phyloP scores from a whole-genome alignment of 805 yeast species.

The Ogataea corticis region DNA sequence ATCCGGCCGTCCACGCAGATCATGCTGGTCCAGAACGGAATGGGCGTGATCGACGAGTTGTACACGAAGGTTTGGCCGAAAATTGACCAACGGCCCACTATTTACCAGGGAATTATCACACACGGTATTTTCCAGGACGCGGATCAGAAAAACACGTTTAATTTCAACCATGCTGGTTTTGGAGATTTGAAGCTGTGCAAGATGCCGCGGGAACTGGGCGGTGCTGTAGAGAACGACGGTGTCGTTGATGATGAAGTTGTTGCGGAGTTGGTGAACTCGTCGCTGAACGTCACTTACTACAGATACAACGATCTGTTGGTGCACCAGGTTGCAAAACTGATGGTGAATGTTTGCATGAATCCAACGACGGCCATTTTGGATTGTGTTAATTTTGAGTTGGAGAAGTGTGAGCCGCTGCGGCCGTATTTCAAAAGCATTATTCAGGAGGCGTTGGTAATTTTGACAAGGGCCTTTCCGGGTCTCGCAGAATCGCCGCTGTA shows the following conservation, averaged over 20 bases:
- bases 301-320: constrained; percentile 49
- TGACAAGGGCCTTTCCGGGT: constrained; percentile 34
- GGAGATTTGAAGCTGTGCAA: constrained; percentile 63
- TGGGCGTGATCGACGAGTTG: constrained; percentile 66
- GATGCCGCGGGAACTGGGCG: constrained; percentile 43
- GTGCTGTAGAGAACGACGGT: constrained; percentile 11
- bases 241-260: constrained; percentile 25
- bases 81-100: constrained; percentile 46
- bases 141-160: constrained; percentile 35
- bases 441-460: constrained; percentile 44
- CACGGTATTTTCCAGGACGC: constrained; percentile 71
- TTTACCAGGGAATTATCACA: constrained; percentile 74
- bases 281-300: constrained; percentile 32
- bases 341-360: constrained; percentile 81
- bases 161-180: constrained; percentile 66
- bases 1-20: constrained; percentile 55
- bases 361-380: constrained; percentile 78
- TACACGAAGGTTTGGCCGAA: constrained; percentile 55
- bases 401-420: constrained; percentile 38
- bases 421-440: constrained; percentile 43
- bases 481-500: constrained; percentile 36
- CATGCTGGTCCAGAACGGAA: constrained; percentile 79
- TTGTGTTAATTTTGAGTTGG: constrained; percentile 75
- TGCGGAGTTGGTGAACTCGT: constrained; percentile 26
- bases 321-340: constrained; percentile 69